Base-by-base conservation (phyloP, 2,329 filamentous ascomycete genomes). In the Aureobasidium sp. region DNA sequence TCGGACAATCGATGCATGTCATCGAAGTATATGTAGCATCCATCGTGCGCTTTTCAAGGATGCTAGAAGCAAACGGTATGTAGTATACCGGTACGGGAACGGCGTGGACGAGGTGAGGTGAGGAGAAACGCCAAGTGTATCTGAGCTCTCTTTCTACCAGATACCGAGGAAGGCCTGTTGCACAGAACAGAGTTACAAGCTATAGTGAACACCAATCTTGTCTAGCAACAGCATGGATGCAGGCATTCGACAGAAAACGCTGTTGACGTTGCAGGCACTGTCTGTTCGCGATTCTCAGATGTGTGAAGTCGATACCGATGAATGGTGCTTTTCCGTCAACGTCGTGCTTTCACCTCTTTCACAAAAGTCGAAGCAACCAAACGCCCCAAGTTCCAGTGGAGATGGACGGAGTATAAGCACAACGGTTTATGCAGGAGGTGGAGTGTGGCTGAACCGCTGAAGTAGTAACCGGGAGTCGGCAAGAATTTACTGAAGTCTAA, bases 371-470 rank as follows among this genome's bases (percentile, higher is more conserved):
- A 31, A 54, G 25, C 51, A 33, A 55, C 40, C 37, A 43, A 55
- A 43, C 25, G 33, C 38, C 43, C 51, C 27, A 37, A 43, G 13
- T 27, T 43, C 13, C 17, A n/a, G 11, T n/a, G 25, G 11, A 21
- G 13, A 9, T n/a, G 23, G 31, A 13, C 38, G 21, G 13, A 3
- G 27, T 4, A 31, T n/a, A 27, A 23, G 8, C 25, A 35, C 27
- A 55, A 55, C 38, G 25, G 38, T n/a, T 33, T 33, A 55, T 33
- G 38, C 51, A 55, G 51, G 51, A 55, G 51, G 37, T 33, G 29
- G 27, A 55, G n/a, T 42, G 38, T 55, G 51, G 51, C 37, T 42
- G 38, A 55, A 37, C 11, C 4, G 49, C 17, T 19, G 17, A 9
- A 45, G n/a, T 11, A 15, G 25, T 8, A 19, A 9, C 17, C 38